Evolutionary conservation across 805 yeast genomes (phyloP), one percentile per base, ranked within the genome.

Genomic region (Cyberlindnera suaveolens): DNA sequence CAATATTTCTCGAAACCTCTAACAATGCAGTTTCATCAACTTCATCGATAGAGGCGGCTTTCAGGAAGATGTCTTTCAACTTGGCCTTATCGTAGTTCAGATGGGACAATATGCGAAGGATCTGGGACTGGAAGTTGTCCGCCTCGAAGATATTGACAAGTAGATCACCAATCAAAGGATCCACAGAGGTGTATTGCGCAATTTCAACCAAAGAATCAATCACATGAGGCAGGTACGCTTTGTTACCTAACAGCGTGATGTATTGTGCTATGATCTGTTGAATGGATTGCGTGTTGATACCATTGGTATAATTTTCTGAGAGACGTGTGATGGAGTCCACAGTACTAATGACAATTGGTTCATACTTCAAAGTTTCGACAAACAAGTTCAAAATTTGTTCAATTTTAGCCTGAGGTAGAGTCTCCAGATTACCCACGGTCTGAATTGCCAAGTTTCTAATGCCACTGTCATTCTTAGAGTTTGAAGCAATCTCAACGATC

Each of bases 361-460:
- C 70, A 46, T 62, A 62, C 29, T 60, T 53, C 44, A 69, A 56
- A 16, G 65, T 52, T 2, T 56, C 57, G n/a, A 53, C 44, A 27
- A 72, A 58, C 16, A 66, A 55, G 2, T 44, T 29, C 31, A 68
- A 63, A 9, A 65, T 54, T 9, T 58, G 48, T 4, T 41, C 48
- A 26, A 62, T 53, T 5, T 39, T 45, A 7, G 45, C 20, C 14
- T 36, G 34, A 14, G 63, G 53, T 23, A 64, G 32, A 2, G 52
- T 48, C n/a, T 50, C 52, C 38, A 67, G 42, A 27, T 49, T 41
- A 11, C 65, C 64, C 11, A 67, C 35, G 3, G 58, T 60, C 33
- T 49, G 51, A 15, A 67, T 58, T 1, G 72, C 67, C n/a, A 49
- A 47, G 34, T 62, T 67, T 45, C 72, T 55, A 6, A 67, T 51